Evolutionary conservation across 169 alveolate genomes (phyloP).

Genomic region (Cryptosporidium viatorum): DNA sequence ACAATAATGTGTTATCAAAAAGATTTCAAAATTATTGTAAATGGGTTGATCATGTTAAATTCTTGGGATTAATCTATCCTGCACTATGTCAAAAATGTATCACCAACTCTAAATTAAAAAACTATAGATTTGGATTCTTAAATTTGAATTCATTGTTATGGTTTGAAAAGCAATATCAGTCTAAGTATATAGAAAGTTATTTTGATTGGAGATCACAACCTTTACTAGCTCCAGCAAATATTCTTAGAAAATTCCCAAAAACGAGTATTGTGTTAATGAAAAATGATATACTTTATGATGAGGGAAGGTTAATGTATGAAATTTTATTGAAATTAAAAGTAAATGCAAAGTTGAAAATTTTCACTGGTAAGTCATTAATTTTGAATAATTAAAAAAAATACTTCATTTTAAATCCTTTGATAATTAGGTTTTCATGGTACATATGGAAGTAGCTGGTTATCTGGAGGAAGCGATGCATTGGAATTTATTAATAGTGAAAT

Average conservation of each 20-base stretch:
- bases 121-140: slow-evolving; percentile 29
- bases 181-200: slow-evolving; percentile 22
- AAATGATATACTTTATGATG: slow-evolving; percentile 55
- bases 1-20: background rate
- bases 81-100: slow-evolving; percentile 62
- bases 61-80: slow-evolving; percentile 57
- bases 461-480: slow-evolving; percentile 45
- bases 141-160: slow-evolving; percentile 5
- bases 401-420: no score
- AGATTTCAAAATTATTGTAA: slow-evolving; percentile 6
- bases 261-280: slow-evolving; percentile 47
- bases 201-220: slow-evolving; percentile 74
- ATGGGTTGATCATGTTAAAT: slow-evolving; percentile 51
- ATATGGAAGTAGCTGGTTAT: slow-evolving; percentile 47
- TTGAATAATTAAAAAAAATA: background rate
- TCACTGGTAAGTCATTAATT: slow-evolving; percentile 12
- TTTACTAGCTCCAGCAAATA: slow-evolving; percentile 37
- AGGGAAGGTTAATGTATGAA: slow-evolving; percentile 51
- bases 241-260: slow-evolving; percentile 31
- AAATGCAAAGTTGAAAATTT: background rate
- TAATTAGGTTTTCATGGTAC: slow-evolving; percentile 59
- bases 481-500: slow-evolving; percentile 35
- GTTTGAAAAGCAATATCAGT: slow-evolving; percentile 62
- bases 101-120: slow-evolving; percentile 34
- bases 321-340: slow-evolving; percentile 27